A percentile compares a stretch with the other conserved stretches of the same genome.
Conservation (phyloP, 768 basidiomycete genomes). For the Suillus lakei region DNA sequence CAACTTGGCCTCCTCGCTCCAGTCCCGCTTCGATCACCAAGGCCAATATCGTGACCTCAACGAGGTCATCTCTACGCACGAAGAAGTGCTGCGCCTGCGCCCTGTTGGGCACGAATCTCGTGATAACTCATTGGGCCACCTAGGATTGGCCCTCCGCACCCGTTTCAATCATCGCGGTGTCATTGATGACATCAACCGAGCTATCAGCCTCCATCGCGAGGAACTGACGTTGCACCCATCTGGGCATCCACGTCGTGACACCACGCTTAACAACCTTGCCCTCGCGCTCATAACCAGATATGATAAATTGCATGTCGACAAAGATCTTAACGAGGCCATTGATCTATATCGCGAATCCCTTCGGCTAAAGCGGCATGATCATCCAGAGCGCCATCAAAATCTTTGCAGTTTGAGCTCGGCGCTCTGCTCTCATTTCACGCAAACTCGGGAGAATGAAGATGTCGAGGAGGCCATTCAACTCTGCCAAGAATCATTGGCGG, state of each 20-base stretch:
- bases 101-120: not conserved
- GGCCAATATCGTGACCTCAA: not conserved
- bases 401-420: conserved; percentile 19
- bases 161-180: conserved; percentile 19
- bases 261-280: conserved; percentile 18
- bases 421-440: conserved; percentile 18
- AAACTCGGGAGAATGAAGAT: conserved; percentile 13
- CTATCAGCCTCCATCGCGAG: conserved; percentile 1
- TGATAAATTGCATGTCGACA: conserved; percentile 6
- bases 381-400: conserved; percentile 3
- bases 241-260: conserved; percentile 11
- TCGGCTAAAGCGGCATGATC: conserved; percentile 13
- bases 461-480: conserved; percentile 25
- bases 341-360: conserved; percentile 16
- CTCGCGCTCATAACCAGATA: conserved; percentile 14
- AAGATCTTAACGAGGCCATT: conserved; percentile 26
- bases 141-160: conserved; percentile 18
- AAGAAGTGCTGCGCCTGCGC: not conserved
- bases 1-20: conserved; percentile 17
- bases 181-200: conserved; percentile 19
- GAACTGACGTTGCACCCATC: conserved; percentile 11
- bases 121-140: conserved; percentile 18
- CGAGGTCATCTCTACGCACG: not conserved
- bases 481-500: conserved; percentile 9
- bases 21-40: conserved; percentile 15